phyloP scores from a whole-genome alignment of 768 basidiomycete genomes.

The Xerocomus potaroensis region DNA sequence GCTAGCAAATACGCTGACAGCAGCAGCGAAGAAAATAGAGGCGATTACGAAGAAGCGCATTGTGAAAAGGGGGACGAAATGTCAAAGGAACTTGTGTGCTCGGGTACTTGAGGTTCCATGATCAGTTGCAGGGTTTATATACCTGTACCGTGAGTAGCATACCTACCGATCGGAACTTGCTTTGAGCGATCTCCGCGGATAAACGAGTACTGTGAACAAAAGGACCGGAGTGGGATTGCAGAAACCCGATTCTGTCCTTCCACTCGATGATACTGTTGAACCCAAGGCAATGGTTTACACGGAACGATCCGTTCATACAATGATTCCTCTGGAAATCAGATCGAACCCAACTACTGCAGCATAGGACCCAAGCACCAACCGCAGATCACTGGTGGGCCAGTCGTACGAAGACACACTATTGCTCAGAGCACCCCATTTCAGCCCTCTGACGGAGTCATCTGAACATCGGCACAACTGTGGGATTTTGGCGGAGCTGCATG shows the following conservation, averaged over 20 bases:
- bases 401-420: too few species aligned
- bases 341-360: too few species aligned
- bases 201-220: conserved; percentile 4
- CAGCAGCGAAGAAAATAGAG: conserved; percentile 7
- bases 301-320: too few species aligned
- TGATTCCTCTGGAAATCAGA: too few species aligned
- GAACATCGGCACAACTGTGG: too few species aligned
- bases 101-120: conserved; percentile 8
- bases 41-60: conserved; percentile 11
- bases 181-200: background rate
- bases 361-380: too few species aligned
- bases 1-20: conserved; percentile 5
- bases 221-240: background rate
- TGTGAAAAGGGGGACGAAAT: background rate
- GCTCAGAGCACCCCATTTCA: too few species aligned
- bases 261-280: too few species aligned
- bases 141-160: background rate
- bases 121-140: conserved; percentile 7
- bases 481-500: too few species aligned
- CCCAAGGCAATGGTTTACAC: too few species aligned
- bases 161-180: background rate
- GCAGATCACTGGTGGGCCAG: too few species aligned
- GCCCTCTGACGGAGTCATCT: too few species aligned
- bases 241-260: background rate
- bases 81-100: conserved; percentile 5